Percentiles rank a stretch among this genome's conserved stretches.
Evolutionary conservation across 2,329 filamentous ascomycete species (phyloP).

Genomic region (Incumbomyces delicatus): DNA sequence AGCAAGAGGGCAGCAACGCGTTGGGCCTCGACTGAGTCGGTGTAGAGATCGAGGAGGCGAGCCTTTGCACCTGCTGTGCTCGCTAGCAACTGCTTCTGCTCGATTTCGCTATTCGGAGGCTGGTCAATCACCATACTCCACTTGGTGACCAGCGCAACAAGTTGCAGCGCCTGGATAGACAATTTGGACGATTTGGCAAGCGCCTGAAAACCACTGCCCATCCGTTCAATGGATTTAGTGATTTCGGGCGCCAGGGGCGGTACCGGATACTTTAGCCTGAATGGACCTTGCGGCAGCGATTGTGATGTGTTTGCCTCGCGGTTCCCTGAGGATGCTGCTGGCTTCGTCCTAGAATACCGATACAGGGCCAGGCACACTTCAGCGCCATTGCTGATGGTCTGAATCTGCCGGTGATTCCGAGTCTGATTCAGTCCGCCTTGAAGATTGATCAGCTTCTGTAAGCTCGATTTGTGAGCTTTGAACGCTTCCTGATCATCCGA

Average conservation of each 20-base stretch:
- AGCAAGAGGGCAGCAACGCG: not conserved
- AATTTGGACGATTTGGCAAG: slow-evolving; percentile 3
- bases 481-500: not conserved
- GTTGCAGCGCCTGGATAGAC: not conserved
- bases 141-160: not conserved
- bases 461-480: slow-evolving; percentile 2
- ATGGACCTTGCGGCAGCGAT: not conserved
- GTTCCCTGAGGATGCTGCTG: not conserved
- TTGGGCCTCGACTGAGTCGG: not conserved
- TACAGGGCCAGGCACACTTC: not conserved
- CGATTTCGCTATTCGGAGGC: not conserved
- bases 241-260: not conserved
- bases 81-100: not conserved
- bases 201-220: not conserved
- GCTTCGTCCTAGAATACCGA: not conserved
- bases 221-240: slow-evolving; percentile 2
- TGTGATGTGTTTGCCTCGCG: not conserved
- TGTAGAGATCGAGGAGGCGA: not conserved
- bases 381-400: not conserved
- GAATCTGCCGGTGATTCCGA: not conserved
- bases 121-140: slow-evolving; percentile 1
- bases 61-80: not conserved
- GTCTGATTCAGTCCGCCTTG: slow-evolving; percentile 3
- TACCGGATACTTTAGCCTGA: slow-evolving; percentile 2
- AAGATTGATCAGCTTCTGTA: slow-evolving; percentile 2